Conservation (phyloP, 805 yeast genomes). For the Kazachstania kunashirensis region DNA sequence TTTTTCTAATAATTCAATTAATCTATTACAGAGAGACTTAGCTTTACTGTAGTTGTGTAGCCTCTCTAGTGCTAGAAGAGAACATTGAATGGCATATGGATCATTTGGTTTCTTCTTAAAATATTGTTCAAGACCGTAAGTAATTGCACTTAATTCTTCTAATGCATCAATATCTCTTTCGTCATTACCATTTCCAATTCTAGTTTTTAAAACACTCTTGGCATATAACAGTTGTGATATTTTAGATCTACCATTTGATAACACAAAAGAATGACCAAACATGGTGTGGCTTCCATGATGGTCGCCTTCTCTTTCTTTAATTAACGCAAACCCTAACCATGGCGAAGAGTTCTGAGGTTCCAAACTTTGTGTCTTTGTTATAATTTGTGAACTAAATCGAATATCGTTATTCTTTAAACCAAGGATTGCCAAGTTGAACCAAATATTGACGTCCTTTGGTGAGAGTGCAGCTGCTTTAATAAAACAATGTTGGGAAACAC, state of each 20-base stretch:
- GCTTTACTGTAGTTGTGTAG: constrained; percentile 54
- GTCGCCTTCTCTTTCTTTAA: constrained; percentile 43
- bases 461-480: constrained; percentile 70
- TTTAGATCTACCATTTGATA: constrained; percentile 66
- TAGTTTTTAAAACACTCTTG: constrained; percentile 40
- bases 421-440: constrained; percentile 77
- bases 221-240: constrained; percentile 69
- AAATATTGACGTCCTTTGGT: constrained; percentile 54
- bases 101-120: constrained; percentile 55
- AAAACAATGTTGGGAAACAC: constrained; percentile 85
- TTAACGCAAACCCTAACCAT: constrained; percentile 82
- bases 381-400: constrained; percentile 64
- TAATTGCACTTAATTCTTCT: constrained; percentile 60
- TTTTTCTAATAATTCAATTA: constrained; percentile 43
- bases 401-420: constrained; percentile 60
- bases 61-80: constrained; percentile 56
- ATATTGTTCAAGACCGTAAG: constrained; percentile 54
- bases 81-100: constrained; percentile 44
- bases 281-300: constrained; percentile 41
- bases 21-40: constrained; percentile 34
- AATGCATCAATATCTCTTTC: constrained; percentile 47
- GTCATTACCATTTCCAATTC: constrained; percentile 36
- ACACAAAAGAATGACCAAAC: constrained; percentile 67
- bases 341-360: constrained; percentile 68
- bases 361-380: constrained; percentile 64